Evolutionary conservation across 441 rosid genomes (phyloP).

Genomic region (Hura crepitans): DNA sequence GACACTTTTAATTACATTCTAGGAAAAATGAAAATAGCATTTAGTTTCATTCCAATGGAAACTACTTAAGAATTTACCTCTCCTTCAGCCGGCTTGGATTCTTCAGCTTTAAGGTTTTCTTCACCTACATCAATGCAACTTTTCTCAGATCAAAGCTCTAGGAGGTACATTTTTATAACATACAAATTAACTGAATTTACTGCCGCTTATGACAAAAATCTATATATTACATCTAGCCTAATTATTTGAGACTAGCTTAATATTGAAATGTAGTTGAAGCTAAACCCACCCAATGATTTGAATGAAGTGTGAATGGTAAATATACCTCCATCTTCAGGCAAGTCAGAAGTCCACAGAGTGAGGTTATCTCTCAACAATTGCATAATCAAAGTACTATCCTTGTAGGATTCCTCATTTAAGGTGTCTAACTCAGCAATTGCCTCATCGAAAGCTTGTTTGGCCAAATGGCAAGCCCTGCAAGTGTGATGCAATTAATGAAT

Average conservation of each 20-base stretch:
- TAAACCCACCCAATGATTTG: too few relatives aligned
- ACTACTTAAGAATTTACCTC: conserved; percentile 40
- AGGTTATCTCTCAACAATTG: conserved; percentile 97
- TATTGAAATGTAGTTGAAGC: too few relatives aligned
- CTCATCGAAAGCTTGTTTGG: conserved; percentile 98
- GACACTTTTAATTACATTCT: conserved; percentile 6
- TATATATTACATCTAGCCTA: too few relatives aligned
- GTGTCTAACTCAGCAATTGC: conserved; percentile 97
- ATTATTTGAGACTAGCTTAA: too few relatives aligned
- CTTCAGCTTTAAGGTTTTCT: conserved; percentile 64
- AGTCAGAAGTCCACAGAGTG: conserved; percentile 98
- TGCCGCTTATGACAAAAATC: too few relatives aligned
- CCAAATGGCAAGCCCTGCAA: conserved; percentile 94
- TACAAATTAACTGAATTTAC: neutral
- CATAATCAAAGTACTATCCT: conserved; percentile 96
- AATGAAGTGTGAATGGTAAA: neutral
- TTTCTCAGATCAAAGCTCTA: conserved; percentile 5
- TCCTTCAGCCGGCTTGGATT: conserved; percentile 64
- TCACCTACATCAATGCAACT: conserved; percentile 50
- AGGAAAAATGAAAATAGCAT: neutral
- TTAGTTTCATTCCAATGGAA: neutral
- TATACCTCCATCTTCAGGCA: conserved; percentile 97
- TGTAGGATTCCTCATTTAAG: conserved; percentile 94
- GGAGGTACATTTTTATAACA: neutral
- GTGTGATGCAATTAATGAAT: too few relatives aligned